phyloP scores from a whole-genome alignment of 345 rosid genomes.

The Hevea brasiliensis region DNA sequence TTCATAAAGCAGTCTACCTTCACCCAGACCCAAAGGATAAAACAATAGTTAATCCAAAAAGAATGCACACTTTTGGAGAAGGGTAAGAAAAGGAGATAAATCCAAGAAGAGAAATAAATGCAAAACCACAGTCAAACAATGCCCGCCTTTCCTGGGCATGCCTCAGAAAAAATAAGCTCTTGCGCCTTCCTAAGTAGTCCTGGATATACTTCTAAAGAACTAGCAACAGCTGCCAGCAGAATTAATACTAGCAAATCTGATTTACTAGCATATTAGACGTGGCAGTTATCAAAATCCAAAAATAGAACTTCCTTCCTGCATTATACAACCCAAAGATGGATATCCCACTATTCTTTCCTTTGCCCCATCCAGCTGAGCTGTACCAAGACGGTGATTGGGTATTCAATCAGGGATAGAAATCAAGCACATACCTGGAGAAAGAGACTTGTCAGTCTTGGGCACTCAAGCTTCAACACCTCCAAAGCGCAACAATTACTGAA shows the following conservation, averaged over 20 bases:
- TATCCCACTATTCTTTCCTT: background rate
- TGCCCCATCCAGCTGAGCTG: background rate
- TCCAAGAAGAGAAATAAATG: background rate
- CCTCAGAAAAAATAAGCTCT: no score
- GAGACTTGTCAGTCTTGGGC: conserved; percentile 83
- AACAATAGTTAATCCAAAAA: background rate
- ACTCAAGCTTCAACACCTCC: conserved; percentile 77
- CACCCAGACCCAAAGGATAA: background rate
- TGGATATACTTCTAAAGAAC: background rate
- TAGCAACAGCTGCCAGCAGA: background rate
- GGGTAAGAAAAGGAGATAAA: background rate
- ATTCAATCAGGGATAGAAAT: conserved; percentile 1
- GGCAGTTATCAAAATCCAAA: background rate
- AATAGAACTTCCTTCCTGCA: background rate
- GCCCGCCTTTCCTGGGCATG: background rate
- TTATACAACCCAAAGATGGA: background rate
- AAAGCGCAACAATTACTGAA: conserved; percentile 82
- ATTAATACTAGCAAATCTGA: no score
- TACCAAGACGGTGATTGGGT: background rate
- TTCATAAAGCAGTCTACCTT: background rate
- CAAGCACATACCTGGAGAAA: conserved; percentile 72
- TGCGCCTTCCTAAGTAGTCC: background rate
- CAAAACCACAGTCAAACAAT: background rate
- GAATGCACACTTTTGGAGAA: background rate
- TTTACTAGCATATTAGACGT: background rate